Base-by-base conservation (phyloP, 805 yeast genomes). In the Saccharomyces paradoxus region DNA sequence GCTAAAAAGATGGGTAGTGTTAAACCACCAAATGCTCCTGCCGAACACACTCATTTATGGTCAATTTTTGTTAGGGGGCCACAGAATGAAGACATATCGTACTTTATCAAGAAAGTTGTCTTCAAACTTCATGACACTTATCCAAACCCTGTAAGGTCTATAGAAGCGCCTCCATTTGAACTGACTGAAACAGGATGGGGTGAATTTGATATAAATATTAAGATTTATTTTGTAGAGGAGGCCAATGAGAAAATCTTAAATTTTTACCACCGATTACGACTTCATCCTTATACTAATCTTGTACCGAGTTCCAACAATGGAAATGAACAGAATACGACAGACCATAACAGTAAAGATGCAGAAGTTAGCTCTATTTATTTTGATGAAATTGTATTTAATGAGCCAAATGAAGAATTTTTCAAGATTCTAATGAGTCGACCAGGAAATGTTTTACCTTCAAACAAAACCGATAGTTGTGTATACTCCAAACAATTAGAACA, bases 141-240 rank as follows among this genome's bases (percentile, higher is more conserved):
- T 63, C 86, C 84, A 22, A 88, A 84, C 62, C 81, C 97, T 1
- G 82, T 89, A n/a, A 75, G 99, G 53, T 79, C 94, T 1, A 77
- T 92, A 14, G 98, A 94, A 58, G 68, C 76, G 30, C 97, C 98
- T 1, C 99, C 99, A 0, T 94, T 86, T 64, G 96, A 90, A 68
- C 89, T 94, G 29, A 87, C 96, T 1, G 99, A 94, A 66, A 88
- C 98, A 0, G 99, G 99, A 0, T 94, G 99, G 99, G 99, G 99
- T 60, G 99, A 94, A 70, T 94, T 94, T 71, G 99, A 94, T 65
- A 86, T 94, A 57, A 81, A 87, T 41, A 84, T 94, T 53, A 88
- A 91, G 66, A 81, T 94, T 17, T 91, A 84, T 68, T 94, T 94
- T 69, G 84, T 83, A 41, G 79, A 84, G n/a, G 96, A 88, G 30